phyloP scores from a whole-genome alignment of 371 early-diverging fungal genomes.

The Paraphysoderma sedebokerense region DNA sequence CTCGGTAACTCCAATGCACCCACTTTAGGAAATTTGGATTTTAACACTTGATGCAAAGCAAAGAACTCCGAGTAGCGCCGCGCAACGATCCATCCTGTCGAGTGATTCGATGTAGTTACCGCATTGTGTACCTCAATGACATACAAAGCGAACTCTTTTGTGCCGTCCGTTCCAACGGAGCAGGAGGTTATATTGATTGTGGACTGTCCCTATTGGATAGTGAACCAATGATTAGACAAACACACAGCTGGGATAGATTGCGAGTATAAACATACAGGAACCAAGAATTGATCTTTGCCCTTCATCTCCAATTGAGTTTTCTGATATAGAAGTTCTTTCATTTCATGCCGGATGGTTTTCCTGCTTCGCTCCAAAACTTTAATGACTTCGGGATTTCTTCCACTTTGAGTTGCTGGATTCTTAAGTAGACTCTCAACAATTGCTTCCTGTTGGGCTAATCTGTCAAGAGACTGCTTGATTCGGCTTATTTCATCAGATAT shows the following conservation, averaged over 20 bases:
- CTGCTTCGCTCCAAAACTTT: constrained; percentile 42
- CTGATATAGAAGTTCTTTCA: constrained; percentile 40
- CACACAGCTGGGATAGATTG: neutral
- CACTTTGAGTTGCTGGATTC: constrained; percentile 30
- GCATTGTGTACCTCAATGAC: constrained; percentile 58
- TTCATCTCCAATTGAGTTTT: constrained; percentile 42
- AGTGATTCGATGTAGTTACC: constrained; percentile 25
- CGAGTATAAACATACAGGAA: constrained; percentile 27
- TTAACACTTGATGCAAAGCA: constrained; percentile 48
- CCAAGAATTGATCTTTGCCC: constrained; percentile 43
- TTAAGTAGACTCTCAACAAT: constrained; percentile 42
- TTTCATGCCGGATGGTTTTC: constrained; percentile 33
- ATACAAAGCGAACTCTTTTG: constrained; percentile 52
- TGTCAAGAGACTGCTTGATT: constrained; percentile 22
- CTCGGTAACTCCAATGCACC: constrained; percentile 52
- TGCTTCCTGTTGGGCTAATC: constrained; percentile 40
- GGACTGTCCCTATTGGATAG: constrained; percentile 28
- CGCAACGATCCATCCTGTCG: constrained; percentile 58
- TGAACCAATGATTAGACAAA: too few species aligned
- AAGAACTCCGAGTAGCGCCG: constrained; percentile 68
- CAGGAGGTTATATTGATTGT: constrained; percentile 36
- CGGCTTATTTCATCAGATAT: too few species aligned
- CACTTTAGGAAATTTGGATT: constrained; percentile 30
- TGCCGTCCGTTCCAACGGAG: constrained; percentile 29
- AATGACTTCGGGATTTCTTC: constrained; percentile 25